Evolutionary conservation across 169 alveolate genomes (phyloP).

Genomic region (Amoebophrya sp.): DNA sequence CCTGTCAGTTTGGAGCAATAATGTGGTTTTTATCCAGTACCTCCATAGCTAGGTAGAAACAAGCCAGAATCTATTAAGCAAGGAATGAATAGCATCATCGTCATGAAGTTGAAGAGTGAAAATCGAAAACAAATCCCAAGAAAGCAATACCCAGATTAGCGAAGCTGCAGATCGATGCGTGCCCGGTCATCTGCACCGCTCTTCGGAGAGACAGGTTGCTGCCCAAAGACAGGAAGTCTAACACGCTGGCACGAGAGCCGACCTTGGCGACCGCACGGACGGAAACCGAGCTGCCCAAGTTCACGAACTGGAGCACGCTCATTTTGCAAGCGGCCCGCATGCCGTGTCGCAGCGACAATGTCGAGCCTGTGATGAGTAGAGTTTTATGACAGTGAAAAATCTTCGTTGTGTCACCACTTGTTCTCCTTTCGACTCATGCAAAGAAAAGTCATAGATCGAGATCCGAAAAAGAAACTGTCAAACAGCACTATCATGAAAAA

Average conservation of each 20-base stretch:
- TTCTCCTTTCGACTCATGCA: no score
- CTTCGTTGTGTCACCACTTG: background rate
- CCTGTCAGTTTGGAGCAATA: no score
- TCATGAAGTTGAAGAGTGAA: no score
- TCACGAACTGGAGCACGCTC: background rate
- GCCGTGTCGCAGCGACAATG: background rate
- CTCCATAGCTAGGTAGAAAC: no score
- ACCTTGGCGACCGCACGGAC: conserved; percentile 5
- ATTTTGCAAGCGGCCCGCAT: background rate
- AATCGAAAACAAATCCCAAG: background rate
- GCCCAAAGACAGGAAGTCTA: background rate
- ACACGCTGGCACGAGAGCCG: background rate
- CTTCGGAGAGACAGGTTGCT: conserved; percentile 14
- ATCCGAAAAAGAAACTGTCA: background rate
- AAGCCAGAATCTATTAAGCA: no score
- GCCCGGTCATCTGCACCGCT: background rate
- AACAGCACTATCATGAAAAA: background rate
- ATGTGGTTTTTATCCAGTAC: no score
- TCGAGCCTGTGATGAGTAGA: background rate
- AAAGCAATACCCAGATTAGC: background rate
- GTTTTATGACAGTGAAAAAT: background rate
- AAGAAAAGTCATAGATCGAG: no score
- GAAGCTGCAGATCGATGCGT: background rate
- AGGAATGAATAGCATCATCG: no score
- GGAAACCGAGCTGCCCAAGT: background rate